Evolutionary conservation across 2,329 filamentous ascomycete genomes (phyloP), one percentile per base, ranked within the genome.

Genomic region (Aspergillus fumigatiaffinis): DNA sequence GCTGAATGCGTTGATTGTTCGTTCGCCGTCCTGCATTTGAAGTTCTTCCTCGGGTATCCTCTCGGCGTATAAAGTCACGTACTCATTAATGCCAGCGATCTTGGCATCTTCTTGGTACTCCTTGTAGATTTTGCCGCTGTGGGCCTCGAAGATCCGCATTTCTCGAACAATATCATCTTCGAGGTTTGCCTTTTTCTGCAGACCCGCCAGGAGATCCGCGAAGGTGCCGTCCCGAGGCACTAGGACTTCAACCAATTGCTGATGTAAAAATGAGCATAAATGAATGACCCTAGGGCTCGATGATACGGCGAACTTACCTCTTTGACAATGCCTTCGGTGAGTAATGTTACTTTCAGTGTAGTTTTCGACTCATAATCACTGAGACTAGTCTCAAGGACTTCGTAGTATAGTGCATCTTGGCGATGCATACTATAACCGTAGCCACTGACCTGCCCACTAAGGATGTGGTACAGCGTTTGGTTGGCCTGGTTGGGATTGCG

Each of bases 351-450:
- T 73, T 90, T 93, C 61, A 97, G 79, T 56, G 80, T 85, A 79
- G 95, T 97, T 79, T 96, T 94, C 56, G 90, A 94, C 70, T 99
- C 94, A 47, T 96, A 82, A 73, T 99, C 95, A 25, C 90, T 89
- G 50, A 99, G 77, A 67, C 91, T 96, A 80, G 97, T 96, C 61
- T 99, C 94, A 44, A 99, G 79, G 28, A 97, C 85, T 73, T 99
- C 94, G 70, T 92, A 99, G 73, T 88, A 97, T 53, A 99, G 80
- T 0, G 88, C 85, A 73, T 97, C 93, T 21, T 83, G 77, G 54
- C 87, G 84, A 69, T 92, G 89, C 56, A 78, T 73, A 59, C 84
- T 83, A 64, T 87, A 89, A 52, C 88, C 82, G 63, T 91, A 89
- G 10, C 83, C 83, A 63, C 86, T 86, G 53, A 90, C 90, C 53